phyloP scores from a whole-genome alignment of 2,329 filamentous ascomycete species.

The Simplicillium sp. region DNA sequence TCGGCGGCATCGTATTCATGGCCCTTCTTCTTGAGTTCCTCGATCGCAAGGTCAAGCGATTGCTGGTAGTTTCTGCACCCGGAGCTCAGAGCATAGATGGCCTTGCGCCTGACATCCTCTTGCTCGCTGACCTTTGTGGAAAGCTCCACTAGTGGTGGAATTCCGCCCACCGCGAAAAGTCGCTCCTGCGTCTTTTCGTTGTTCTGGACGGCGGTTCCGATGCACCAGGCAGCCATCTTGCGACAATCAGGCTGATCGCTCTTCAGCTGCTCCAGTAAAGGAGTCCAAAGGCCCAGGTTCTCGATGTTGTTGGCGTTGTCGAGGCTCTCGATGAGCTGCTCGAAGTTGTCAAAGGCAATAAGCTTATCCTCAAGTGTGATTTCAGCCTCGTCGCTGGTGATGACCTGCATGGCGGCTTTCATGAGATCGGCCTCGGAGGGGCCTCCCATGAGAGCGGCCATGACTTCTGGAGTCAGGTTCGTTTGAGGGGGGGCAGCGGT shows the following conservation, averaged over 20 bases:
- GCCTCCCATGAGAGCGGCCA: constrained; percentile 71
- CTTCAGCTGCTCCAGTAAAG: constrained; percentile 61
- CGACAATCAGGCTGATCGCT: constrained; percentile 64
- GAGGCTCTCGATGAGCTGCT: constrained; percentile 82
- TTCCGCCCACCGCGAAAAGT: constrained; percentile 50
- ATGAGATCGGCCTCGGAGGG: constrained; percentile 89
- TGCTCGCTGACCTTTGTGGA: constrained; percentile 50
- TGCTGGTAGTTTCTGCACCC: constrained; percentile 85
- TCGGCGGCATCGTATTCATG: constrained; percentile 56
- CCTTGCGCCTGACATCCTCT: constrained; percentile 68
- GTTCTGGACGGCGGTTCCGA: constrained; percentile 93
- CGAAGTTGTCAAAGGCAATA: constrained; percentile 87
- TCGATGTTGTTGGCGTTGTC: constrained; percentile 97
- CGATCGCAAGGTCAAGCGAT: constrained; percentile 59
- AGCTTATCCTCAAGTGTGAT: constrained; percentile 66
- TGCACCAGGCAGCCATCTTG: constrained; percentile 85
- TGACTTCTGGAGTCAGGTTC: constrained; percentile 56
- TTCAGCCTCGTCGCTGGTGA: constrained; percentile 52
- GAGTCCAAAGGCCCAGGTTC: constrained; percentile 70
- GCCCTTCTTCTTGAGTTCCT: constrained; percentile 48
- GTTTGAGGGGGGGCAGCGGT: constrained; percentile 22
- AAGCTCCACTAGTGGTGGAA: constrained; percentile 61
- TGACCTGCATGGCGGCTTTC: constrained; percentile 71
- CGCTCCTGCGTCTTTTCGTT: constrained; percentile 79
- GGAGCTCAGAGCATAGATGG: constrained; percentile 79